Evolutionary conservation across 2,329 filamentous ascomycete species (phyloP), one percentile per base, ranked within the genome.

Genomic region (Claviceps paspali): DNA sequence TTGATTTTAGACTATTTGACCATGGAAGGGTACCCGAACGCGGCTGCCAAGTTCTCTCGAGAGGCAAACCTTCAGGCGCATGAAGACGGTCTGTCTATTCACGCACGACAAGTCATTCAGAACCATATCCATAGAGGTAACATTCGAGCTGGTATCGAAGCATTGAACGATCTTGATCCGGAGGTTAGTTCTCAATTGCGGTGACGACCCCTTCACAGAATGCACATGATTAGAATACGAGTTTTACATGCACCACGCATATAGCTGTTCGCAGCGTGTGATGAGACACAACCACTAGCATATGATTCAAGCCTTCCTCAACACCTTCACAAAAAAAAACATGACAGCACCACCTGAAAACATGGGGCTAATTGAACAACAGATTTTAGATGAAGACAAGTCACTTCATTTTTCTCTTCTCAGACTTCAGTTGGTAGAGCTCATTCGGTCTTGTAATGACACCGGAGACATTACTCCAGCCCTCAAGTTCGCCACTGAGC

Each of bases 241-340:
- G 70, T 81, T 87, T 77, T 93, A 70, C 88, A 98, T 98, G 91
- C 91, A 98, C 91, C 91, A 98, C 91, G 86, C 91, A 85, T 91
- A 96, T 75, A 69, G 69, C 71, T 76, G 38, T 34, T 77, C 73
- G 68, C 68, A 75, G 76, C 78, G 74, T 63, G 75, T 91, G 91
- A 92, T 92, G 88, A 96, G 72, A 76, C 77, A 79, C 68, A 74
- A 73, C 71, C 71, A 76, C 70, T 63, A 64, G 56, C 28, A 60
- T 54, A 61, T 61, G 57, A 63, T 46, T 31, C 24, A 10, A 21
- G 11, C 40, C 46, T 41, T 46, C 28, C 24, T 36, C 34, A 32
- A 21, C 33, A 33, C 11, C 29, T 37, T 33, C 2, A 21, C 32
- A 23, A 5, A 40, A 5, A 40, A 12, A 26, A 28, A 18, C 10